Evolutionary conservation across 177 flowering plant species (phyloP).

Genomic region (Vitis hybrid): DNA sequence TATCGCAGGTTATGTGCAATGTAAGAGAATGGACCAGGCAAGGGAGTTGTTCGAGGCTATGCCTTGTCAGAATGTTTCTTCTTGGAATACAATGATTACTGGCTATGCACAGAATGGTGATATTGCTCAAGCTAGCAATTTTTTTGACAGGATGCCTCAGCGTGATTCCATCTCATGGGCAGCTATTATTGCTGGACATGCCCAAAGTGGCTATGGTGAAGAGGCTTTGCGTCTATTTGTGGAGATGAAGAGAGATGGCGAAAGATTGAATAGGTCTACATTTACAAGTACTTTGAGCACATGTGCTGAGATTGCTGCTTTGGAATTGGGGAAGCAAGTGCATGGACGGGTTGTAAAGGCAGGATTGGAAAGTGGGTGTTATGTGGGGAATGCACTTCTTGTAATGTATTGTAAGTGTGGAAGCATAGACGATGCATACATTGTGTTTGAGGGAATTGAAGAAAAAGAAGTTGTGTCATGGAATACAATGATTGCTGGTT

Average conservation of each 20-base stretch:
- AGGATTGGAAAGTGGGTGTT: slow-evolving; percentile 69
- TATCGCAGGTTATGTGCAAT: slow-evolving; percentile 76
- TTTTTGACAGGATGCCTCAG: slow-evolving; percentile 75
- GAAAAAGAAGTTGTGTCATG: slow-evolving; percentile 82
- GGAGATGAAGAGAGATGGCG: slow-evolving; percentile 73
- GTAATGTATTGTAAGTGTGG: slow-evolving; percentile 92
- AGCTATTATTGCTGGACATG: slow-evolving; percentile 84
- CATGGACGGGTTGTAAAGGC: slow-evolving; percentile 71
- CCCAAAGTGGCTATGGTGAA: slow-evolving; percentile 67
- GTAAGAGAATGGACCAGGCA: slow-evolving; percentile 62
- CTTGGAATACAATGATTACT: slow-evolving; percentile 97
- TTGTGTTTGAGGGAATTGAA: slow-evolving; percentile 50
- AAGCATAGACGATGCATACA: slow-evolving; percentile 76
- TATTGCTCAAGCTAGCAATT: slow-evolving; percentile 47
- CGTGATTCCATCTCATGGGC: slow-evolving; percentile 93
- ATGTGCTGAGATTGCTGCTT: slow-evolving; percentile 77
- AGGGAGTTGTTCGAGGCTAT: slow-evolving; percentile 75
- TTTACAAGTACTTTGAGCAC: slow-evolving; percentile 68
- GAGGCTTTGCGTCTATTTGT: slow-evolving; percentile 67
- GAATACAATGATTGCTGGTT: slow-evolving; percentile 87
- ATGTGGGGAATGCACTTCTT: slow-evolving; percentile 88
- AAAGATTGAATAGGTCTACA: slow-evolving; percentile 61
- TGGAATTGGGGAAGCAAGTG: slow-evolving; percentile 81
- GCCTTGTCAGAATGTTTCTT: slow-evolving; percentile 64
- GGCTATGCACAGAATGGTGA: slow-evolving; percentile 83